A percentile compares a stretch with the other conserved stretches of the same genome.
phyloP scores from a whole-genome alignment of 2,329 filamentous ascomycete genomes.

The Neonectria magnoliae region DNA sequence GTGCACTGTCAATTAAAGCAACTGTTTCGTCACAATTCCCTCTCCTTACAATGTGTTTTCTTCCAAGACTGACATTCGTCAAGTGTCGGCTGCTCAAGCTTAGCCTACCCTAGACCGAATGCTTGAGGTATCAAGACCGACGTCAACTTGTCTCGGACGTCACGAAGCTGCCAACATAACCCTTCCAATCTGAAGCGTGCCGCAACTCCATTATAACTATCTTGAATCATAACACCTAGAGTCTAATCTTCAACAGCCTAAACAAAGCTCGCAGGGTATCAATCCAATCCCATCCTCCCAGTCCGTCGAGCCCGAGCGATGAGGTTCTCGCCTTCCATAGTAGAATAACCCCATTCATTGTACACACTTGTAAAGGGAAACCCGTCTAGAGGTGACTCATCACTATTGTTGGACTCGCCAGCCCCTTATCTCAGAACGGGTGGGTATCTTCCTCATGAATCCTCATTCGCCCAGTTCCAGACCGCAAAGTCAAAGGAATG shows the following conservation, averaged over 20 bases:
- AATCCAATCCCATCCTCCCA: constrained; percentile 37
- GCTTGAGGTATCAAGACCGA: too few species aligned
- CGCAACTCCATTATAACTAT: constrained; percentile 27
- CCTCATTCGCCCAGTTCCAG: constrained; percentile 22
- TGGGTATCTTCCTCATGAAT: constrained; percentile 39
- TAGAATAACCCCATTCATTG: constrained; percentile 18
- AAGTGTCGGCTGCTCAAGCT: too few species aligned
- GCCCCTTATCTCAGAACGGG: constrained; percentile 34
- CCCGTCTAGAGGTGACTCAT: constrained; percentile 12
- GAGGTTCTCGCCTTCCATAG: constrained; percentile 22
- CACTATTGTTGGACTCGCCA: constrained; percentile 15
- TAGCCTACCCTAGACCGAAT: too few species aligned
- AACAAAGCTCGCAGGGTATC: constrained; percentile 37
- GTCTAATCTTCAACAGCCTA: constrained; percentile 25
- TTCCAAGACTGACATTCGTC: too few species aligned
- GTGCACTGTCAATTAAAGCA: too few species aligned
- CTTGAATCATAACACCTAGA: constrained; percentile 20
- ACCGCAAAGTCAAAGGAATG: constrained; percentile 10
- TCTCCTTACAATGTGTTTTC: too few species aligned
- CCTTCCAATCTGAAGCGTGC: neutral
- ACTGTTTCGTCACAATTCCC: too few species aligned
- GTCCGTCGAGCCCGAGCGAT: constrained; percentile 24
- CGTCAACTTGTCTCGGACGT: too few species aligned
- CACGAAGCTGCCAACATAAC: too few species aligned
- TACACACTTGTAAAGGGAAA: constrained; percentile 11